phyloP scores from a whole-genome alignment of 2,329 filamentous ascomycete genomes.

The Sporothrix humicola region DNA sequence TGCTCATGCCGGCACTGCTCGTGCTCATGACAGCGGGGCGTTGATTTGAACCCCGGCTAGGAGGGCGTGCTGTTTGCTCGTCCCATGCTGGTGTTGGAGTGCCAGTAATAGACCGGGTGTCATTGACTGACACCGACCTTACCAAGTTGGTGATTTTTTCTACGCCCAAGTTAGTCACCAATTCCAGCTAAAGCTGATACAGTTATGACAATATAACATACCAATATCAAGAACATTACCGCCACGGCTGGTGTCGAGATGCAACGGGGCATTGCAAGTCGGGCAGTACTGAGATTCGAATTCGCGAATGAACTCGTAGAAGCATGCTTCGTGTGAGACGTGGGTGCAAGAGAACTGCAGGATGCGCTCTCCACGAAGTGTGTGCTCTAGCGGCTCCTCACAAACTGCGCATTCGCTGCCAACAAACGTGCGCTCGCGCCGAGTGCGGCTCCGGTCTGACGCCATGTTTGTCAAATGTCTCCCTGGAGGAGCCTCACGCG shows the following conservation, averaged over 20 bases:
- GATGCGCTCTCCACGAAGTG: slow-evolving; percentile 88
- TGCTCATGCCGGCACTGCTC: slow-evolving; percentile 47
- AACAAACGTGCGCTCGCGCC: slow-evolving; percentile 92
- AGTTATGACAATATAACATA: slow-evolving; percentile 48
- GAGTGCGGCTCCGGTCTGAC: slow-evolving; percentile 75
- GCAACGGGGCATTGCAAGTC: slow-evolving; percentile 87
- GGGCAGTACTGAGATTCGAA: slow-evolving; percentile 94
- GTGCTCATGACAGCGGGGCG: slow-evolving; percentile 41
- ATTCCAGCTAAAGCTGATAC: too few species aligned
- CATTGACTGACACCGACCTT: slow-evolving; percentile 74
- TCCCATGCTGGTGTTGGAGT: slow-evolving; percentile 70
- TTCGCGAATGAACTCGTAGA: slow-evolving; percentile 97
- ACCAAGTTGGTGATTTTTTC: slow-evolving; percentile 96
- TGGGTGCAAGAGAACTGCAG: slow-evolving; percentile 96
- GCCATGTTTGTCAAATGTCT: slow-evolving; percentile 66
- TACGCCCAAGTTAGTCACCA: slow-evolving; percentile 47
- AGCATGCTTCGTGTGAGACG: slow-evolving; percentile 96
- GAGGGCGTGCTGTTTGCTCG: slow-evolving; percentile 60
- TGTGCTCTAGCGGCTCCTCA: slow-evolving; percentile 95
- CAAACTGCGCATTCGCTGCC: slow-evolving; percentile 95
- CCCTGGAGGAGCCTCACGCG: slow-evolving; percentile 46
- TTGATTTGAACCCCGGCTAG: slow-evolving; percentile 55
- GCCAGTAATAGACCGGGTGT: slow-evolving; percentile 61
- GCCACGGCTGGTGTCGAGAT: slow-evolving; percentile 88
- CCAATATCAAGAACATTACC: slow-evolving; percentile 93